These are phyloP conservation scores for Pythium rishiriense DNA, from an alignment of 352 stramenopile species.

Conservation along the genomic window DNA sequence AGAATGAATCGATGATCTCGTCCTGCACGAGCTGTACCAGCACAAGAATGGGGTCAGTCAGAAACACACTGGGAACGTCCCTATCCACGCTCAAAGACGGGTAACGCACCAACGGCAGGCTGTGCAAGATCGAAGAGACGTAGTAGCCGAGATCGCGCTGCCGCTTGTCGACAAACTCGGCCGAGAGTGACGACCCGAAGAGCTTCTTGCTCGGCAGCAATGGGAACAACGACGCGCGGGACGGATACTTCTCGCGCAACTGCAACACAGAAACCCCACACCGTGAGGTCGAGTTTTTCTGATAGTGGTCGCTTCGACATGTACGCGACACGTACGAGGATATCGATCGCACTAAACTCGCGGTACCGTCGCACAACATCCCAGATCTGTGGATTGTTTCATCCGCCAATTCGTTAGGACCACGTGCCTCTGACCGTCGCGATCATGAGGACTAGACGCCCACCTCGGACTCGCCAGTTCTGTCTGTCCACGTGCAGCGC, in stretches of 20 bases:
- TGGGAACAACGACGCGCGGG: conserved; percentile 67
- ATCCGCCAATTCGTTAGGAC: neutral
- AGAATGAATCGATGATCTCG: conserved; percentile 86
- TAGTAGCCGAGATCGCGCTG: conserved; percentile 87
- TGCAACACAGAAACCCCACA: too few relatives aligned
- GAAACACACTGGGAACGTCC: too few relatives aligned
- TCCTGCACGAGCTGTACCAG: conserved; percentile 65
- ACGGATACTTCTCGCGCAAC: conserved; percentile 86
- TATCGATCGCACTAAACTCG: conserved; percentile 86
- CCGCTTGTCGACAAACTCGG: conserved; percentile 86
- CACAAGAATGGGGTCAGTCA: too few relatives aligned
- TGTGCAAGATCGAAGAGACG: conserved; percentile 83
- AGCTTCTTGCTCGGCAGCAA: conserved; percentile 87
- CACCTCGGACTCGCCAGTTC: conserved; percentile 23
- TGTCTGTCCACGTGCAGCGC: conserved; percentile 65
- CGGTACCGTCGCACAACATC: conserved; percentile 81
- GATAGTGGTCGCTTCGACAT: too few relatives aligned
- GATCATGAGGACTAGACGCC: neutral
- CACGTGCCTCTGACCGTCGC: neutral
- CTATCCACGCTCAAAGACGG: too few relatives aligned
- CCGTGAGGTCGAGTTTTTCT: too few relatives aligned
- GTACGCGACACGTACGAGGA: conserved; percentile 56
- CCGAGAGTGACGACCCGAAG: conserved; percentile 81
- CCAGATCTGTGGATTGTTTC: conserved; percentile 52
- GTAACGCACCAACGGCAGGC: conserved; percentile 65